Percentiles rank a stretch among this genome's conserved stretches.
Conservation (phyloP, 2,329 filamentous ascomycete species). For the Boeremia lycopersici region DNA sequence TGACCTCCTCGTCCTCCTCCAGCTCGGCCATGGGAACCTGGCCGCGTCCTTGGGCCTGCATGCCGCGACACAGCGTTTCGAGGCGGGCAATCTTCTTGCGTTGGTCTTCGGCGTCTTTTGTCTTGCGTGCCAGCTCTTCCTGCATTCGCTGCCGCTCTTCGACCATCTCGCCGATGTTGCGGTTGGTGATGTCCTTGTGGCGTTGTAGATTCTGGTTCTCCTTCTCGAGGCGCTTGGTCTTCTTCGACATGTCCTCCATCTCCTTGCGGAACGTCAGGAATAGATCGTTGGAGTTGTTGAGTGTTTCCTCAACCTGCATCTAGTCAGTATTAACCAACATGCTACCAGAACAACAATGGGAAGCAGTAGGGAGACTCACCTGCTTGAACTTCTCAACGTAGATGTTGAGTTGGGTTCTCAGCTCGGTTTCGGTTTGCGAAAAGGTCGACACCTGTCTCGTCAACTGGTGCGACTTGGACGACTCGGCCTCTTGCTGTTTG, state of each 20-base stretch:
- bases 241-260: constrained; percentile 99
- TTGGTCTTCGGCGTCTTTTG: constrained; percentile 77
- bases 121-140: constrained; percentile 72
- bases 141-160: constrained; percentile 83
- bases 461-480: constrained; percentile 78
- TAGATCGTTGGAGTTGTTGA: constrained; percentile 97
- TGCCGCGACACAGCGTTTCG: constrained; percentile 91
- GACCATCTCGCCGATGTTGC: constrained; percentile 96
- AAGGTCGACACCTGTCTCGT: constrained; percentile 94
- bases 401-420: constrained; percentile 93
- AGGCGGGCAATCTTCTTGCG: constrained; percentile 88
- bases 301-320: constrained; percentile 91
- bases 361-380: constrained; percentile 61
- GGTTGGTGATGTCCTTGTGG: constrained; percentile 91
- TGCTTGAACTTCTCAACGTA: constrained; percentile 99
- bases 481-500: constrained; percentile 83
- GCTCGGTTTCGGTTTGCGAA: constrained; percentile 91
- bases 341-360: constrained; percentile 33
- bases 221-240: constrained; percentile 95
- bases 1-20: constrained; percentile 63
- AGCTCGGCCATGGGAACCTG: constrained; percentile 61
- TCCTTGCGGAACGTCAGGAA: constrained; percentile 97
- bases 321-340: constrained; percentile 56
- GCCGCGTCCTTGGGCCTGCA: constrained; percentile 92
- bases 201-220: constrained; percentile 90